A percentile compares a stretch with the other conserved stretches of the same genome.
Conservation (phyloP, 495 filamentous ascomycete species). For the Penicillium lividum region DNA sequence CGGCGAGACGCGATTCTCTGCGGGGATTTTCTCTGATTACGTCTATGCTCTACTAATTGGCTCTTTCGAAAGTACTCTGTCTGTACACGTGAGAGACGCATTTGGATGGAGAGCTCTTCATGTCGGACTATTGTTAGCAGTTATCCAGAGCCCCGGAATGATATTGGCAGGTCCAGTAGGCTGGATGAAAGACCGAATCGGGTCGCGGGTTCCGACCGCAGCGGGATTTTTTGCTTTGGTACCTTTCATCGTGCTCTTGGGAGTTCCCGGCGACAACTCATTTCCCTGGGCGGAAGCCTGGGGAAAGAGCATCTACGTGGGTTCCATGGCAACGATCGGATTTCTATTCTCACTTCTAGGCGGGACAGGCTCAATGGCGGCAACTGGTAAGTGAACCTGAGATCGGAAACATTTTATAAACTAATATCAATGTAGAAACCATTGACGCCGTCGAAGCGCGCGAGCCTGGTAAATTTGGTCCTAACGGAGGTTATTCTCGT, state of each 20-base stretch:
- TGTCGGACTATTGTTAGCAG: slow-evolving; percentile 32
- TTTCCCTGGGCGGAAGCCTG: slow-evolving; percentile 21
- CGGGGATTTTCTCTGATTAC: slow-evolving; percentile 24
- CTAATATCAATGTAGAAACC: slow-evolving; percentile 14
- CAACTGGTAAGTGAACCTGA: slow-evolving; percentile 27
- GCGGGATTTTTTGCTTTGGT: slow-evolving; percentile 23
- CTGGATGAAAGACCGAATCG: slow-evolving; percentile 32
- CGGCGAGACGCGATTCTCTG: slow-evolving; percentile 23
- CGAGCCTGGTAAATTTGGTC: slow-evolving; percentile 36
- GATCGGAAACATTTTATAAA: not conserved
- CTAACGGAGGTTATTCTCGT: slow-evolving; percentile 39
- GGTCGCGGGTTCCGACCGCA: slow-evolving; percentile 26
- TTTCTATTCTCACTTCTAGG: slow-evolving; percentile 25
- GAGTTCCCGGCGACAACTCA: slow-evolving; percentile 22
- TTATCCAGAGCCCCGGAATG: slow-evolving; percentile 31
- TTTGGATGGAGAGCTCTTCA: slow-evolving; percentile 35
- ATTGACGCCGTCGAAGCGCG: slow-evolving; percentile 29
- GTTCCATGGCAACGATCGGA: slow-evolving; percentile 20
- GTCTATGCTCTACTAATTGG: slow-evolving; percentile 25
- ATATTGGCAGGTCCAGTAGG: slow-evolving; percentile 24
- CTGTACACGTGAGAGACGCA: slow-evolving; percentile 29
- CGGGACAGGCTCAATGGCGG: slow-evolving; percentile 34
- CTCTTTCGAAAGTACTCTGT: slow-evolving; percentile 33
- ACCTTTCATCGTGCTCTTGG: slow-evolving; percentile 27
- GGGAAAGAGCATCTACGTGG: slow-evolving; percentile 25